Conservation (phyloP, 106 monocot species). For the Dendrobium officinale region DNA sequence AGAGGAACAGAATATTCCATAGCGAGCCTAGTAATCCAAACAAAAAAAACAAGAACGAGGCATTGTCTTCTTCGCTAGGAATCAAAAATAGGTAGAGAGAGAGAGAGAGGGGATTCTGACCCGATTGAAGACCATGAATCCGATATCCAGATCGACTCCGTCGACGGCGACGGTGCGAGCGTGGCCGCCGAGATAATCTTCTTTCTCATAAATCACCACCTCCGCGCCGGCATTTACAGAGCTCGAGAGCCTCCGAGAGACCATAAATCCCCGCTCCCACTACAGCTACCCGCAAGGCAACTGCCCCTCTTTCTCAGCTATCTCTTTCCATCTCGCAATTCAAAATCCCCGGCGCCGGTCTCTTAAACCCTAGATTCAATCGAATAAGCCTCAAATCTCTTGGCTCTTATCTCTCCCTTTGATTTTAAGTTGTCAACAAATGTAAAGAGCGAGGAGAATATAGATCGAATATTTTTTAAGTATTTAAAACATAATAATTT, state of each 20-base stretch:
- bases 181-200: constrained; percentile 59
- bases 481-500: too few species aligned
- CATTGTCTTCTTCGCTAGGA: too few species aligned
- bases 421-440: neutral
- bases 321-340: neutral
- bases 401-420: neutral
- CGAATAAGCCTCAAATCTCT: neutral
- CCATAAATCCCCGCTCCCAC: constrained; percentile 68
- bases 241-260: constrained; percentile 44
- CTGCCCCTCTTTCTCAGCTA: neutral
- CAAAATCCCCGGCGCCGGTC: neutral
- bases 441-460: too few species aligned
- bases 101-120: too few species aligned
- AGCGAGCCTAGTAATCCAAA: too few species aligned
- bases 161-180: constrained; percentile 49
- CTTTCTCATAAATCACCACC: constrained; percentile 75
- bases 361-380: neutral
- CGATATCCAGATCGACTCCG: neutral
- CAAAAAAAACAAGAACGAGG: too few species aligned
- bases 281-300: constrained; percentile 58
- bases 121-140: too few species aligned
- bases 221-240: constrained; percentile 35
- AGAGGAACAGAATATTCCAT: too few species aligned
- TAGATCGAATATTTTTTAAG: too few species aligned
- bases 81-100: too few species aligned